Percentiles rank a stretch among this genome's conserved stretches.
Conservation (phyloP, 2,329 filamentous ascomycete species). For the Ophiostoma piceae region DNA sequence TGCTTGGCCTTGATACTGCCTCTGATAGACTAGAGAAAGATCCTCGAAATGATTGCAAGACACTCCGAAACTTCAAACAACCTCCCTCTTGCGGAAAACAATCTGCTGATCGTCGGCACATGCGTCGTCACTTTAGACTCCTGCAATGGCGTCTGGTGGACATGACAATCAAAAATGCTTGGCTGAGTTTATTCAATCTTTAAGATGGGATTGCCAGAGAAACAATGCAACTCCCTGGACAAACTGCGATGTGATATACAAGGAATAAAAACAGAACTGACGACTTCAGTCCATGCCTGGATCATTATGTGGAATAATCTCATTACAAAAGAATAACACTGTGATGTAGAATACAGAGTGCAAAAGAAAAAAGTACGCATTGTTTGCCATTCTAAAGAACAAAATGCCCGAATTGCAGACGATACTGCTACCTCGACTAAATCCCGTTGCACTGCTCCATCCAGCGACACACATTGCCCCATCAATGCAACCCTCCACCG, state of each 20-base stretch:
- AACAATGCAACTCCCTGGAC: not conserved
- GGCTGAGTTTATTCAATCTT: not conserved
- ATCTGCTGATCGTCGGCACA: not conserved
- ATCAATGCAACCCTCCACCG: not conserved
- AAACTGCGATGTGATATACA: not conserved
- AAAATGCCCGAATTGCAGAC: not conserved
- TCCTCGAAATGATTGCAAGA: not conserved
- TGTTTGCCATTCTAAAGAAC: not conserved
- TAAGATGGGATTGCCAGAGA: not conserved
- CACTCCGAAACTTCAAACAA: not conserved
- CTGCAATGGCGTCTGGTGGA: no score
- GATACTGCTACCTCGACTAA: not conserved
- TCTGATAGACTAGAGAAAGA: not conserved
- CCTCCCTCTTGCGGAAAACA: not conserved
- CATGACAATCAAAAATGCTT: not conserved
- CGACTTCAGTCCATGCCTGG: not conserved
- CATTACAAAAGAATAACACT: not conserved
- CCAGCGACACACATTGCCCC: not conserved
- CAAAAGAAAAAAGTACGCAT: not conserved
- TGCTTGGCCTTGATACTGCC: not conserved
- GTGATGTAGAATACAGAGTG: no score
- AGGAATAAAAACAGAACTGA: not conserved
- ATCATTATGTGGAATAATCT: not conserved
- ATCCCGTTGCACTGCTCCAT: not conserved
- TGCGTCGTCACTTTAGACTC: not conserved